phyloP scores from a whole-genome alignment of 805 yeast genomes.

The Blastobotrys mokoenaii region DNA sequence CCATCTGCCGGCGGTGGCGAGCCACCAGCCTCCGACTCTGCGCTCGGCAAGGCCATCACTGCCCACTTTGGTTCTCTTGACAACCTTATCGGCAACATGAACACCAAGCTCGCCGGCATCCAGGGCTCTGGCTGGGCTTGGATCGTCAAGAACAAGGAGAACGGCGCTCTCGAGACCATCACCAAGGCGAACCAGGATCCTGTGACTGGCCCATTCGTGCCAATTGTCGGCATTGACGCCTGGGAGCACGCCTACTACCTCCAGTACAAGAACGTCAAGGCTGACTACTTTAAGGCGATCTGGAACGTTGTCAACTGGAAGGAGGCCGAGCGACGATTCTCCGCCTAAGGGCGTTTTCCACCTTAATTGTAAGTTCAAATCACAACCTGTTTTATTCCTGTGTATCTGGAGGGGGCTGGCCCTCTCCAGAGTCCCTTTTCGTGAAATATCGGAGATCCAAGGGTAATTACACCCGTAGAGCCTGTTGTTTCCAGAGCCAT shows the following conservation, averaged over 20 bases:
- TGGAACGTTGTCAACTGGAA: conserved; percentile 94
- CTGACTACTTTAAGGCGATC: conserved; percentile 83
- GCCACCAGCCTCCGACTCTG: conserved; percentile 44
- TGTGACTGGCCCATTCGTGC: conserved; percentile 57
- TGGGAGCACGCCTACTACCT: conserved; percentile 97
- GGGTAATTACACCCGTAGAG: too few species aligned
- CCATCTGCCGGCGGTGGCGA: conserved; percentile 68
- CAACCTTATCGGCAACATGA: conserved; percentile 52
- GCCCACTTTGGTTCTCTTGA: conserved; percentile 69
- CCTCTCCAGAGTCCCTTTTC: too few species aligned
- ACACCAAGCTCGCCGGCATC: conserved; percentile 69
- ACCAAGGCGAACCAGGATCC: conserved; percentile 85
- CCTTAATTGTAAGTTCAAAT: not conserved
- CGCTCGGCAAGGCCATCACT: conserved; percentile 49
- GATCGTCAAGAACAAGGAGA: conserved; percentile 67
- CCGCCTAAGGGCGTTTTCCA: conserved; percentile 6
- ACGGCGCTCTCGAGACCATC: conserved; percentile 66
- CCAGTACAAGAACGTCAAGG: conserved; percentile 88
- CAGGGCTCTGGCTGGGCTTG: conserved; percentile 98
- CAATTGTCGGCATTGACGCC: conserved; percentile 84
- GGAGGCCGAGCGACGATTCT: conserved; percentile 65
- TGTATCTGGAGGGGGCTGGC: not conserved
- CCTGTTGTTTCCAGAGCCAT: too few species aligned
- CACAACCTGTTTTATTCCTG: not conserved
- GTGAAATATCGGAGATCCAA: too few species aligned